A percentile compares a stretch with the other conserved stretches of the same genome.
These are phyloP conservation scores for Haematococcus sp. DNA, from an alignment of 139 green algal species.

Conservation along the genomic window DNA sequence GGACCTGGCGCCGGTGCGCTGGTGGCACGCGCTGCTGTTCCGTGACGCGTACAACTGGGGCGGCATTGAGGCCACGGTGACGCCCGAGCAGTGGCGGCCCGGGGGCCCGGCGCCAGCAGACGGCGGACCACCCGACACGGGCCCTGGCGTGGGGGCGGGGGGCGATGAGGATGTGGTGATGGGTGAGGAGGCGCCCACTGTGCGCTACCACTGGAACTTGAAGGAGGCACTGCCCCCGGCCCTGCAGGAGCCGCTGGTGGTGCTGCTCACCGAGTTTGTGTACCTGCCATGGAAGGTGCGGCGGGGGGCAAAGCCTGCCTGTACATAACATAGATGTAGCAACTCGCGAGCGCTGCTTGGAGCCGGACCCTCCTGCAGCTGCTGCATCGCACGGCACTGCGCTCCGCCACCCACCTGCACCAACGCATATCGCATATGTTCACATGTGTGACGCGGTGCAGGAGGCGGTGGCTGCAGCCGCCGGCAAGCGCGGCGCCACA, in stretches of 20 bases:
- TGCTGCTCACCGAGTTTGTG: conserved; percentile 82
- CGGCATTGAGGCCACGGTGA: conserved; percentile 10
- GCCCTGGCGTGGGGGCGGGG: no score
- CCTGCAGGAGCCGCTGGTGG: conserved; percentile 61
- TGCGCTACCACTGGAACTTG: conserved; percentile 52
- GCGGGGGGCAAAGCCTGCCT: neutral
- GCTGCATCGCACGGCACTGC: no score
- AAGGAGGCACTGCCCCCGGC: conserved; percentile 72
- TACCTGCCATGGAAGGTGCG: conserved; percentile 81
- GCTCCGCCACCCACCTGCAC: no score
- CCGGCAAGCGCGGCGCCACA: neutral
- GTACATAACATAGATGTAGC: no score
- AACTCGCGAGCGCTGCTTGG: no score
- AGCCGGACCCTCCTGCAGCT: no score
- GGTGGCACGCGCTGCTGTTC: conserved; percentile 86
- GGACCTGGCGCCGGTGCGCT: conserved; percentile 56
- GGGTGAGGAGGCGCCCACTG: conserved; percentile 15
- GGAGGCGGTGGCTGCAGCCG: neutral
- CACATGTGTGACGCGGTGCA: neutral
- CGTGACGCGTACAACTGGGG: conserved; percentile 78
- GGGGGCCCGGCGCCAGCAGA: no score
- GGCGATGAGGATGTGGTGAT: neutral
- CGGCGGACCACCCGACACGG: no score
- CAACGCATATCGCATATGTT: no score
- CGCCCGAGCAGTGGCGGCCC: neutral